These are phyloP conservation scores for Agaricales sp. DNA, from an alignment of 1,284 basidiomycete genomes.

Conservation along the genomic window DNA sequence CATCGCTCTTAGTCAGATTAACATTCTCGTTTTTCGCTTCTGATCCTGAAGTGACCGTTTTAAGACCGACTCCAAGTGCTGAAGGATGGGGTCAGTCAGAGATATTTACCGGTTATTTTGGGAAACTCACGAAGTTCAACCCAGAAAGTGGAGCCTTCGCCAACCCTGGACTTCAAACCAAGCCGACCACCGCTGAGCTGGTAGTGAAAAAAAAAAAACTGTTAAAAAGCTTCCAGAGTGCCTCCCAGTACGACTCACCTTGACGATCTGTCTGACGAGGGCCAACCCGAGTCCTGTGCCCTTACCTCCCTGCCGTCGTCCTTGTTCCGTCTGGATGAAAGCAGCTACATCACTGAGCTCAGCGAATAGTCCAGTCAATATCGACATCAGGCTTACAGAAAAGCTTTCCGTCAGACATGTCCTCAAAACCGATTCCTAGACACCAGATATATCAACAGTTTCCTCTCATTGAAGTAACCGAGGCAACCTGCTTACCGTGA, in stretches of 20 bases:
- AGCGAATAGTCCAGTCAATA: neutral
- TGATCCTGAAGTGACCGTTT: neutral
- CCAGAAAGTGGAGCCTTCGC: conserved; percentile 48
- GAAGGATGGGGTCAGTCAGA: neutral
- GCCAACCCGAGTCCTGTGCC: conserved; percentile 61
- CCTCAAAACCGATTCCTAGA: conserved; percentile 26
- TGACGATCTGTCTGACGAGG: conserved; percentile 61
- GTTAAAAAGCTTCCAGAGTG: neutral
- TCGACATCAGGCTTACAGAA: neutral
- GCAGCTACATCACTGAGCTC: conserved; percentile 20
- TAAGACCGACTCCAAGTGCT: neutral
- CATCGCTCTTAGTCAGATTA: neutral
- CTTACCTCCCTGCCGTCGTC: conserved; percentile 56
- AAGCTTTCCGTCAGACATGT: neutral
- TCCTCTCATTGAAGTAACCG: too few relatives aligned
- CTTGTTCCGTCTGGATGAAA: conserved; percentile 47
- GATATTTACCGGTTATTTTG: neutral
- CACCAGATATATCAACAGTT: too few relatives aligned
- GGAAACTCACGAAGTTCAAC: conserved; percentile 37
- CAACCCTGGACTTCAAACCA: conserved; percentile 40
- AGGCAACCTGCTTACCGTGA: neutral
- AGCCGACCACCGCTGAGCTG: conserved; percentile 53
- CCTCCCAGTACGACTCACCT: neutral
- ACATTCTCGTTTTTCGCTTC: neutral
- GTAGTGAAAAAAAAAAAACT: neutral